Evolutionary conservation across 1,284 basidiomycete genomes (phyloP).

Genomic region (Crucibulum parvulum): DNA sequence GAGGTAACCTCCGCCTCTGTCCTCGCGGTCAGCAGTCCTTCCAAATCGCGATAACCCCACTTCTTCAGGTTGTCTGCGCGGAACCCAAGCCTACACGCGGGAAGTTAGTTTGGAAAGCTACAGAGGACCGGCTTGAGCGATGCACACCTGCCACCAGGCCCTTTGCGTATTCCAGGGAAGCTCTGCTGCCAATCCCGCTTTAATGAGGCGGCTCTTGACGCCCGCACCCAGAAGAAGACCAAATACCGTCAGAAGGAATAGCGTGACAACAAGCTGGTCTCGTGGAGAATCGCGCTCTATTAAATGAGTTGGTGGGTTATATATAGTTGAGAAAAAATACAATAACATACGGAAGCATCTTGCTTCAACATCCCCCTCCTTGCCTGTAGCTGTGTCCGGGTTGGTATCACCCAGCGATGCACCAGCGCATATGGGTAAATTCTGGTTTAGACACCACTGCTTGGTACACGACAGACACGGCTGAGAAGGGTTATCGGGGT

Average conservation of each 20-base stretch:
- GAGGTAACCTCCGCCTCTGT: slow-evolving; percentile 48
- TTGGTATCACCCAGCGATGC: slow-evolving; percentile 88
- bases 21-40: slow-evolving; percentile 33
- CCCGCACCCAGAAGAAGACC: slow-evolving; percentile 85
- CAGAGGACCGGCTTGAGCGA: neutral
- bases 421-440: slow-evolving; percentile 85
- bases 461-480: slow-evolving; percentile 94
- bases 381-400: slow-evolving; percentile 93
- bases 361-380: slow-evolving; percentile 95
- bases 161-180: slow-evolving; percentile 65
- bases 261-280: slow-evolving; percentile 89
- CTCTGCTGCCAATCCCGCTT: slow-evolving; percentile 72
- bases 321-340: slow-evolving; percentile 10
- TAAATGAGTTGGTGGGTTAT: slow-evolving; percentile 5
- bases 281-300: slow-evolving; percentile 81
- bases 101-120: neutral
- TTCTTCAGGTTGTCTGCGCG: slow-evolving; percentile 47
- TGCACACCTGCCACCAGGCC: slow-evolving; percentile 79
- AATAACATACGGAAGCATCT: slow-evolving; percentile 88
- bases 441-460: slow-evolving; percentile 95
- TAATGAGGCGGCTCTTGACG: slow-evolving; percentile 81
- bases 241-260: slow-evolving; percentile 87
- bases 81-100: slow-evolving; percentile 30
- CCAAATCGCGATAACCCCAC: slow-evolving; percentile 53
- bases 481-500: slow-evolving; percentile 84